Evolutionary conservation across 2,329 filamentous ascomycete species (phyloP).

Genomic region (Paecilomyces fulvus): DNA sequence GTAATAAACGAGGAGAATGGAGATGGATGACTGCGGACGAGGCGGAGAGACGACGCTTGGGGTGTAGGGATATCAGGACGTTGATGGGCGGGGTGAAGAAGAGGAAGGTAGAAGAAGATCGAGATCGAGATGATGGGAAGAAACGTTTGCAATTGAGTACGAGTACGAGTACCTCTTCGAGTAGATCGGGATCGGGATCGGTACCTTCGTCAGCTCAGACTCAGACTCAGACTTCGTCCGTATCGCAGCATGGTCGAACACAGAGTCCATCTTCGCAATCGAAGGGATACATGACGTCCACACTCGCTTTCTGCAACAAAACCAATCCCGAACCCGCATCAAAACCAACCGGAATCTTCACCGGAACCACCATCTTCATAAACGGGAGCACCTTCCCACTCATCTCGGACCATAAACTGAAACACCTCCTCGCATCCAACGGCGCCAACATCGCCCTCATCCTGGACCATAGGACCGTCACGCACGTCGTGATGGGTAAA

Average conservation of each 20-base stretch:
- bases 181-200: too few species aligned
- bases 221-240: neutral
- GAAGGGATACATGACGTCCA: neutral
- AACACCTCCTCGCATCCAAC: constrained; percentile 64
- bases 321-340: neutral
- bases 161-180: neutral
- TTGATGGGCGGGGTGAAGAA: constrained; percentile 39
- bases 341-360: constrained; percentile 49
- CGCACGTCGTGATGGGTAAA: constrained; percentile 73
- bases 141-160: constrained; percentile 6
- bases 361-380: constrained; percentile 67
- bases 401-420: constrained; percentile 79
- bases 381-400: constrained; percentile 77
- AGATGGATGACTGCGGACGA: constrained; percentile 30
- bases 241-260: neutral
- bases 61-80: constrained; percentile 35
- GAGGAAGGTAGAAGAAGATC: constrained; percentile 24
- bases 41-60: constrained; percentile 12
- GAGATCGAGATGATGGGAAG: constrained; percentile 8
- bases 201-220: too few species aligned
- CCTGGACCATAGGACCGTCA: constrained; percentile 65
- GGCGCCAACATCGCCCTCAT: constrained; percentile 64
- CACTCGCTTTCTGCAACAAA: neutral
- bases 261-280: neutral
- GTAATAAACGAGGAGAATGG: constrained; percentile 47